These are phyloP conservation scores for Caloboletus inedulis DNA, from an alignment of 1,284 basidiomycete species.

Conservation along the genomic window DNA sequence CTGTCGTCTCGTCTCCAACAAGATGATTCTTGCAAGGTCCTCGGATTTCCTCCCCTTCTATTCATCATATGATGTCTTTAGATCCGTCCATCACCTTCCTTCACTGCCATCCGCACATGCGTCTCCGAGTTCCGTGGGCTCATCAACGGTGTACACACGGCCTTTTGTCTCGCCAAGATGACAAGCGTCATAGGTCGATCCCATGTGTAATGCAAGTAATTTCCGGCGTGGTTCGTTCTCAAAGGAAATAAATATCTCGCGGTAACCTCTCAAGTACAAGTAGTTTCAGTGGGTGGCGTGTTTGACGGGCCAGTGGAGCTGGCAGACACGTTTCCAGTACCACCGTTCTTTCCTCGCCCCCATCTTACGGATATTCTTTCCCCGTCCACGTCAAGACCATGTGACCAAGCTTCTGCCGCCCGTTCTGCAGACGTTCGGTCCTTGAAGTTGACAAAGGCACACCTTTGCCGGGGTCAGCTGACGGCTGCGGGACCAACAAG, in stretches of 20 bases:
- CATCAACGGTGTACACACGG: not conserved
- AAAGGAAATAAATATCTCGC: slow-evolving; percentile 4
- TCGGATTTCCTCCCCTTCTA: slow-evolving; percentile 55
- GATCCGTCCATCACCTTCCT: slow-evolving; percentile 53
- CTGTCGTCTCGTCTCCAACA: slow-evolving; percentile 55
- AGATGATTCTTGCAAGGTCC: slow-evolving; percentile 49
- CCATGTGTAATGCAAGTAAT: not conserved
- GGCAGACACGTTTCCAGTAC: slow-evolving; percentile 8
- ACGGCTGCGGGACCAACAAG: not conserved
- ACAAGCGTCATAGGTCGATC: not conserved
- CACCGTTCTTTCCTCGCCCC: slow-evolving; percentile 67
- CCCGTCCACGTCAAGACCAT: slow-evolving; percentile 83
- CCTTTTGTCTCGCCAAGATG: not conserved
- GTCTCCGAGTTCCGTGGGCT: slow-evolving; percentile 30
- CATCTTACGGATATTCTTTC: slow-evolving; percentile 79
- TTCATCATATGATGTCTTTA: slow-evolving; percentile 42
- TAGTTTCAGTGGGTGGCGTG: slow-evolving; percentile 4
- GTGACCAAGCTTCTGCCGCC: slow-evolving; percentile 83
- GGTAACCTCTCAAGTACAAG: not conserved
- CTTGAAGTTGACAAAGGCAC: slow-evolving; percentile 95
- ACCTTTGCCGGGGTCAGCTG: slow-evolving; percentile 48
- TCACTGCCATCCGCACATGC: slow-evolving; percentile 42
- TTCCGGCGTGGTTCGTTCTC: not conserved
- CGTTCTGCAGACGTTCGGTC: slow-evolving; percentile 78
- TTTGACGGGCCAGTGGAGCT: slow-evolving; percentile 1